Evolutionary conservation across 225 moss, liverwort and hornwort species (phyloP).

Genomic region (Bryum argenteum): DNA sequence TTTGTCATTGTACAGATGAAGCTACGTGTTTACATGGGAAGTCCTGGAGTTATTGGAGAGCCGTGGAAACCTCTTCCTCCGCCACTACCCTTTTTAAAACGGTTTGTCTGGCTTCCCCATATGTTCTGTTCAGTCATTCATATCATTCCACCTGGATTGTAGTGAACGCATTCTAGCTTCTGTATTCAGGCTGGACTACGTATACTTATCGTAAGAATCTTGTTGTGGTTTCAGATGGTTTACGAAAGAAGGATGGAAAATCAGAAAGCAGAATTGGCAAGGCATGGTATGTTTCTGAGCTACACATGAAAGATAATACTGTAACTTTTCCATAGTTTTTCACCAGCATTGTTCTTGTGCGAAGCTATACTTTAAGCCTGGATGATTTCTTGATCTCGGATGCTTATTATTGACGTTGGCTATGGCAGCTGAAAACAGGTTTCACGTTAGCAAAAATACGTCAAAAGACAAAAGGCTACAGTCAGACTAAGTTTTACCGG

Average conservation of each 20-base stretch:
- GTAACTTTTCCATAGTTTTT: background rate
- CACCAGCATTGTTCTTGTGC: background rate
- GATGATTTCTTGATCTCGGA: background rate
- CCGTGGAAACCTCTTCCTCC: constrained; percentile 80
- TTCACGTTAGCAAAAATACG: constrained; percentile 91
- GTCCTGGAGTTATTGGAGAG: constrained; percentile 97
- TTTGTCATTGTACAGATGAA: constrained; percentile 63
- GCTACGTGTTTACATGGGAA: constrained; percentile 86
- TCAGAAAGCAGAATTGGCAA: constrained; percentile 68
- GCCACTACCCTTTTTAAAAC: constrained; percentile 65
- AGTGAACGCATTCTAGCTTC: too few relatives aligned
- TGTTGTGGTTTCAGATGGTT: constrained; percentile 68
- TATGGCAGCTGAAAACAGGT: constrained; percentile 75
- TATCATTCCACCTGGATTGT: too few relatives aligned
- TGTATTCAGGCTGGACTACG: too few relatives aligned
- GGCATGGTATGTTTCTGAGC: constrained; percentile 59
- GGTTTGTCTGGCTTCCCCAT: constrained; percentile 47
- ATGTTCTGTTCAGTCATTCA: background rate
- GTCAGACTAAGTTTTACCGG: constrained; percentile 83
- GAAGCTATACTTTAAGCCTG: background rate
- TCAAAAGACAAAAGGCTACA: constrained; percentile 92
- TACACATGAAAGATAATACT: background rate
- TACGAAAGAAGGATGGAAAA: constrained; percentile 86
- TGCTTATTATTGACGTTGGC: constrained; percentile 2
- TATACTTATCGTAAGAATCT: background rate